Base-by-base conservation (phyloP, 305 asterid species). In the Fraxinus platypoda region DNA sequence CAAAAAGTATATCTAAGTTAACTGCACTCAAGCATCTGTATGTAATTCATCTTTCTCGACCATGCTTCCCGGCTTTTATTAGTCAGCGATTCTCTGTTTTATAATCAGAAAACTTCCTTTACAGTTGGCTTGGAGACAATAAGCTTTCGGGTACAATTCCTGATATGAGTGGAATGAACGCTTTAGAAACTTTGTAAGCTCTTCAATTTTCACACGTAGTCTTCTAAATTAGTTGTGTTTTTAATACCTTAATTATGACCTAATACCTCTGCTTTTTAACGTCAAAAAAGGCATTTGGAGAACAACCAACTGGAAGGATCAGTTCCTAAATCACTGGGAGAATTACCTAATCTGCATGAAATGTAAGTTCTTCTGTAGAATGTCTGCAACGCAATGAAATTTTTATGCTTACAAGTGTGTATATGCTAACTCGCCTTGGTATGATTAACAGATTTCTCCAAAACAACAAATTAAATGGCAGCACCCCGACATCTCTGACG, bases 121-220 rank as follows among this genome's bases (percentile, higher is more conserved):
- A 66, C 88, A 95, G 99, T 80, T 90, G 90, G 92, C 93, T 95
- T 23, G 97, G 97, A 80, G 78, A 87, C 80, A 93, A 93, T 89
- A 87, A 87, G 49, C 86, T 95, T 81, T 57, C 90, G 0, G 99
- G 98, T 34, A 28, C 81, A 64, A 80, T 95, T 78, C 98, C 97
- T 46, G 95, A 95, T 87, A 64, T 95, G 89, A 89, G 92, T 82
- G 85, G 84, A 74, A 59, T 93, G 80, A 85, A 81, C 82, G 84
- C 89, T 46, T 83, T 95, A 78, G 87, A 93, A 91, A 85, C 88
- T 71, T 78, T 94, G 99, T 94, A 92, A 90, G 96, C 46, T 72
- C 74, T 82, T 34, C 6, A 52, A 66, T 23, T 23, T 62, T 41
- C 72, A 1, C 35, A 37, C 3, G 37, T 46, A 49, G 0, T 26